Percentiles rank a stretch among this genome's conserved stretches.
Conservation (phyloP, 2,329 filamentous ascomycete genomes). For the Penicillium rolfsii region DNA sequence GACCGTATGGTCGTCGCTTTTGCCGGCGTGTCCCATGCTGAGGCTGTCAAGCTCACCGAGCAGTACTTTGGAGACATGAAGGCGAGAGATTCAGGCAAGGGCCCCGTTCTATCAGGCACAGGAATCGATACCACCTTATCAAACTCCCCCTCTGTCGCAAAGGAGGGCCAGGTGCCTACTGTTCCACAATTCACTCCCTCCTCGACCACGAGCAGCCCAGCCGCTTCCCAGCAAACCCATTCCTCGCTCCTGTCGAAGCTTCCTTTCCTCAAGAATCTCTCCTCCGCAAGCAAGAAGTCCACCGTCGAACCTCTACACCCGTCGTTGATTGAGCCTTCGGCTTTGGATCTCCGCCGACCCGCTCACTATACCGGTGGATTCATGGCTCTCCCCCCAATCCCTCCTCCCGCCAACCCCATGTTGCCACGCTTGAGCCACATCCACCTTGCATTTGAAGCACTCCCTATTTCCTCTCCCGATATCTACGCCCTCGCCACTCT, state of each 20-base stretch:
- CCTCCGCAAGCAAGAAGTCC: slow-evolving; percentile 65
- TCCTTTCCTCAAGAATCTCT: slow-evolving; percentile 87
- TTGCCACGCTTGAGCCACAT: slow-evolving; percentile 86
- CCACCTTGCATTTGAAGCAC: slow-evolving; percentile 91
- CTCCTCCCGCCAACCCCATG: slow-evolving; percentile 75
- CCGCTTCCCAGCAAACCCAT: slow-evolving; percentile 49
- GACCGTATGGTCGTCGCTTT: slow-evolving; percentile 94
- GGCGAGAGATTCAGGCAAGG: slow-evolving; percentile 53
- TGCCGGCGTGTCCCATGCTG: slow-evolving; percentile 81
- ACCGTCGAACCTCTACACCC: slow-evolving; percentile 59
- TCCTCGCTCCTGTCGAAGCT: slow-evolving; percentile 77
- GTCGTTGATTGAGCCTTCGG: slow-evolving; percentile 47
- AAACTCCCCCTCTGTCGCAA: slow-evolving; percentile 30
- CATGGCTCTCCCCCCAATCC: slow-evolving; percentile 78
- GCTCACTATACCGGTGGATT: slow-evolving; percentile 94
- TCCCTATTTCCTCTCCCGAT: slow-evolving; percentile 85
- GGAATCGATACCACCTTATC: slow-evolving; percentile 60
- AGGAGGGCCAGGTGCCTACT: slow-evolving; percentile 40
- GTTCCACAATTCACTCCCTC: slow-evolving; percentile 48
- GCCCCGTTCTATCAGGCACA: slow-evolving; percentile 56
- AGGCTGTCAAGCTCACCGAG: slow-evolving; percentile 78
- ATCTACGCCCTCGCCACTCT: slow-evolving; percentile 96
- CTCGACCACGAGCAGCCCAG: slow-evolving; percentile 40
- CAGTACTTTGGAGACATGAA: slow-evolving; percentile 93
- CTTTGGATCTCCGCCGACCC: slow-evolving; percentile 63